phyloP scores from a whole-genome alignment of 2,329 filamentous ascomycete genomes.

The Canariomyces notabilis region DNA sequence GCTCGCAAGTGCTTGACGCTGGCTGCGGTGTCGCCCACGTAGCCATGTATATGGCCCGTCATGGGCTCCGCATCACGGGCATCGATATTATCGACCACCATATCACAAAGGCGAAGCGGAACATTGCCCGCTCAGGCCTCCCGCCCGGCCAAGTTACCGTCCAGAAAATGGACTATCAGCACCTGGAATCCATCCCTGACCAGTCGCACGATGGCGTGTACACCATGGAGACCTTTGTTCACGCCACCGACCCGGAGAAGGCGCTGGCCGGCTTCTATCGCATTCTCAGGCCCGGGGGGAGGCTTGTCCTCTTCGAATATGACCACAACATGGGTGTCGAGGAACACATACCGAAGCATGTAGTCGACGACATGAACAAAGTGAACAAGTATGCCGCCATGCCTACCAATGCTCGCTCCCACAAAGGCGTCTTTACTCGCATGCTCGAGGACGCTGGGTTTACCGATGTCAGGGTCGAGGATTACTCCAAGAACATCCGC shows the following conservation, averaged over 20 bases:
- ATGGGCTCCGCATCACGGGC: constrained; percentile 37
- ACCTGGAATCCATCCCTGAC: constrained; percentile 37
- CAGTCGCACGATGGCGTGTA: constrained; percentile 46
- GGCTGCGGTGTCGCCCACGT: constrained; percentile 48
- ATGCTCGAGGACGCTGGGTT: constrained; percentile 43
- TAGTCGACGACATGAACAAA: constrained; percentile 30
- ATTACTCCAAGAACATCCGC: constrained; percentile 42
- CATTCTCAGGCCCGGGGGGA: constrained; percentile 43
- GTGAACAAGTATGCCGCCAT: constrained; percentile 42
- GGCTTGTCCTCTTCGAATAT: constrained; percentile 43
- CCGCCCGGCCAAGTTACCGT: constrained; percentile 34
- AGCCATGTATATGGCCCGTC: constrained; percentile 42
- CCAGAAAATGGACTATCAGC: constrained; percentile 45
- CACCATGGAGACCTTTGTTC: constrained; percentile 53
- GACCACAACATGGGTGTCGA: constrained; percentile 36
- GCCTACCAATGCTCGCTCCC: constrained; percentile 38
- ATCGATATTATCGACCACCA: constrained; percentile 48
- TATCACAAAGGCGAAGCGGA: constrained; percentile 38
- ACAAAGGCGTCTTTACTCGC: constrained; percentile 34
- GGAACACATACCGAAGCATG: constrained; percentile 23
- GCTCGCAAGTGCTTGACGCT: constrained; percentile 45
- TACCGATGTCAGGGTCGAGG: constrained; percentile 37
- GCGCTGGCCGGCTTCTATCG: constrained; percentile 44
- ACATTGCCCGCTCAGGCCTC: constrained; percentile 33
- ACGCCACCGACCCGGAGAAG: constrained; percentile 42